Evolutionary conservation across 2,329 filamentous ascomycete species (phyloP), one percentile per base, ranked within the genome.

Genomic region (Magnaporthales sp.): DNA sequence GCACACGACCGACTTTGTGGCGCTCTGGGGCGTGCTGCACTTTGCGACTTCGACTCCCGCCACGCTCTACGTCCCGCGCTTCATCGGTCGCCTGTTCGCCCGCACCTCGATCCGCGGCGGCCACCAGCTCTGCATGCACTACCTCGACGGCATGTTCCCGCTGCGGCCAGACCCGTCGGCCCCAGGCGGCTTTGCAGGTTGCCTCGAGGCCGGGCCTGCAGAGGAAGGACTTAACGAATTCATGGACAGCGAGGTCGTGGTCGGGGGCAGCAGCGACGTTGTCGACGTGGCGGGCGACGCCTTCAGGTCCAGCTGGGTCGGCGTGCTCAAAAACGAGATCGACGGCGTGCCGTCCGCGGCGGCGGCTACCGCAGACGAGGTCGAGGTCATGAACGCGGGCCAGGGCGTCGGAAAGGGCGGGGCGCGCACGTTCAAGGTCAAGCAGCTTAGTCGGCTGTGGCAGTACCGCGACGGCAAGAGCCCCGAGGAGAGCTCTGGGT

Each of bases 1-100:
- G 2, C 90, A 93, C 73, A 84, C 83, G 9, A 84, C 81, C 19
- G 91, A 95, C 71, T 91, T 92, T 70, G 90, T 94, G 2, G 84
- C 90, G 4, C 79, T 87, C 10, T 91, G 89, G 83, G 91, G 91
- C 1, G 86, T 93, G 6, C 79, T 94, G 46, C 84, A 91, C 74
- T 92, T 91, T 30, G 82, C 84, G 65, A 76, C 77, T 27, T 74
- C 80, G 2, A 74, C 77, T 0, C 84, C 73, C 61, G 76, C 70
- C 30, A 75, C 74, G 0, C 76, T 74, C 26, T 75, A 80, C 61
- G 81, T 88, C 68, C 85, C 87, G 64, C 82, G 86, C 60, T 89
- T 89, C 72, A 80, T 88, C 54, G 85, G 86, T 10, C 79, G 83
- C 19, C 80, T 89, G n/a, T 89, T 90, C 72, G 80, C 81, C 9